Evolutionary conservation across 768 basidiomycete species (phyloP).

Genomic region (Podaxis carcinomalis): DNA sequence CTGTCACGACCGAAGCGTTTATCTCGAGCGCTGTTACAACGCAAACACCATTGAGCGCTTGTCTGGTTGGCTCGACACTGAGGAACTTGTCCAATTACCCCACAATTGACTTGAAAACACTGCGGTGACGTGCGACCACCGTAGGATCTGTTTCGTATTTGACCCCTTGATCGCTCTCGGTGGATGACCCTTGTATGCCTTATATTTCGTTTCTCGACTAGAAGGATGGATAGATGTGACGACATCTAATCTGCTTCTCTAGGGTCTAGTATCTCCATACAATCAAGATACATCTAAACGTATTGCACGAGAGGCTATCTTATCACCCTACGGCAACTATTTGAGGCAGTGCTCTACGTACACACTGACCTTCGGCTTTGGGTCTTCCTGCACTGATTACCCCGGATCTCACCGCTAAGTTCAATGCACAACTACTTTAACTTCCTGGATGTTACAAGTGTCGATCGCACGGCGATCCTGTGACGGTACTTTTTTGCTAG

Average conservation of each 20-base stretch:
- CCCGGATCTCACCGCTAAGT: neutral
- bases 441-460: neutral
- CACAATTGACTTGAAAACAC: neutral
- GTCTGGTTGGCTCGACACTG: neutral
- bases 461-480: constrained; percentile 1
- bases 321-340: neutral
- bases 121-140: neutral
- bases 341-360: neutral
- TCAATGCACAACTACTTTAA: neutral
- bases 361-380: neutral
- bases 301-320: neutral
- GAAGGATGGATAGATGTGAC: neutral
- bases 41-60: neutral
- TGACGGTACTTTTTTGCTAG: neutral
- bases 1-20: neutral
- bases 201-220: neutral
- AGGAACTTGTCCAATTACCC: neutral
- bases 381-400: neutral
- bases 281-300: neutral
- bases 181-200: neutral
- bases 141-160: neutral
- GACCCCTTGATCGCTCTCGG: neutral
- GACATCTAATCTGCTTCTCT: constrained; percentile 6
- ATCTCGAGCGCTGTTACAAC: neutral
- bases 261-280: neutral